Evolutionary conservation across 345 rosid species (phyloP), one percentile per base, ranked within the genome.

Genomic region (Cochlearia excelsa): DNA sequence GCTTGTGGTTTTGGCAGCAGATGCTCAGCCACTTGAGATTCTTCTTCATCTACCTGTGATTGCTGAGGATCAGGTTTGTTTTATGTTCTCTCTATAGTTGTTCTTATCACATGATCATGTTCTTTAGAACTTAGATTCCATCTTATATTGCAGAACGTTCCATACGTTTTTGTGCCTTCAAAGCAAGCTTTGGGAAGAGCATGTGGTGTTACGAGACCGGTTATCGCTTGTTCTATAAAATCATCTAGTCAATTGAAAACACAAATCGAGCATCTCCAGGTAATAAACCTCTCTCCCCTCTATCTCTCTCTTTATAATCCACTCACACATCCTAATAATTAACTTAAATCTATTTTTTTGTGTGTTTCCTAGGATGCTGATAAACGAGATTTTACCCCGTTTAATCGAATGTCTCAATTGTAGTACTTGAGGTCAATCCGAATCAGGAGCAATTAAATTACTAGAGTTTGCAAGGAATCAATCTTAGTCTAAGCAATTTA

Each of bases 161-260:
- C 97, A 0, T 94, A 90, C 47, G 99, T 94, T 26, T 94, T 94
- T 80, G 99, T 94, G 8, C 96, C 96, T 27, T 94, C 97, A 57
- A 94, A 90, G 70, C 86, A 85, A 81, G 95, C 96, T 5, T 95
- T 90, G 61, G 99, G 97, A 53, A 76, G 99, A 66, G 99, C 99
- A 4, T 90, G 96, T 5, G 99, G 99, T 30, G 99, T 90, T 43
- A 87, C 97, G 55, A 87, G 97, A 72, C 82, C 96, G 9, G 99
- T 90, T 43, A 94, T 94, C 49, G 84, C 99, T 34, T 80, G 87
- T 65, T 94, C 99, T 0, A 95, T 93, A 43, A 85, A 85, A 10
- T 57, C 93, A 46, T 95, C 77, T 6, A 84, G 97, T 73, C 96
- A 84, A 60, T 69, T 94, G 84, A 90, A 84, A 63, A 28, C 88